Evolutionary conservation across 257 asterid species (phyloP).

Genomic region (Ocimum tenuiflorum): DNA sequence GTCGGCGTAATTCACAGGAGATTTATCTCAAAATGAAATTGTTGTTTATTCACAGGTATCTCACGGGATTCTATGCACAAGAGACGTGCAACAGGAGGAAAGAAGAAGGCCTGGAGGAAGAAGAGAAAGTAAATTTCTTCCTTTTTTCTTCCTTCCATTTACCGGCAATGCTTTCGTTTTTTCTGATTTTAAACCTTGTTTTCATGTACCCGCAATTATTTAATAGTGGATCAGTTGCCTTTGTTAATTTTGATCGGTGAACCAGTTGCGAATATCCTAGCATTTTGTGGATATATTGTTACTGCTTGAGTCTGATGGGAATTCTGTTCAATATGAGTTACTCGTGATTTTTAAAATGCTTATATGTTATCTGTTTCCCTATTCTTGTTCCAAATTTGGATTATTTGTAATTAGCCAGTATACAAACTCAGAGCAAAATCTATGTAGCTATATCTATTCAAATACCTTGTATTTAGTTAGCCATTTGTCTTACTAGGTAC

Average conservation of each 20-base stretch:
- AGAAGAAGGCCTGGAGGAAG: slow-evolving; percentile 91
- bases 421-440: not conserved
- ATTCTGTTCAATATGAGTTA: not conserved
- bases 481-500: slow-evolving; percentile 35
- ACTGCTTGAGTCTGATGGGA: not conserved
- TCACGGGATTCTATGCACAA: slow-evolving; percentile 88
- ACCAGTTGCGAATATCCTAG: not conserved
- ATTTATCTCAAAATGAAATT: not conserved
- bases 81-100: slow-evolving; percentile 84
- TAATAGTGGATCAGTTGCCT: not conserved
- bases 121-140: slow-evolving; percentile 52
- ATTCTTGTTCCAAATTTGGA: not conserved
- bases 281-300: not conserved
- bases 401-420: no score
- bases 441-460: not conserved
- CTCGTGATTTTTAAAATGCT: no score
- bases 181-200: not conserved
- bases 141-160: not conserved
- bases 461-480: not conserved
- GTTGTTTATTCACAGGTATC: slow-evolving; percentile 37
- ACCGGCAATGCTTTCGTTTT: no score
- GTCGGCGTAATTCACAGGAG: not conserved
- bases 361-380: not conserved
- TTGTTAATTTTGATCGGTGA: not conserved
- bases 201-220: not conserved